Percentiles rank a stretch among this genome's conserved stretches.
Evolutionary conservation across 2,329 filamentous ascomycete species (phyloP).

Genomic region (Plectosphaerella cucumerina): DNA sequence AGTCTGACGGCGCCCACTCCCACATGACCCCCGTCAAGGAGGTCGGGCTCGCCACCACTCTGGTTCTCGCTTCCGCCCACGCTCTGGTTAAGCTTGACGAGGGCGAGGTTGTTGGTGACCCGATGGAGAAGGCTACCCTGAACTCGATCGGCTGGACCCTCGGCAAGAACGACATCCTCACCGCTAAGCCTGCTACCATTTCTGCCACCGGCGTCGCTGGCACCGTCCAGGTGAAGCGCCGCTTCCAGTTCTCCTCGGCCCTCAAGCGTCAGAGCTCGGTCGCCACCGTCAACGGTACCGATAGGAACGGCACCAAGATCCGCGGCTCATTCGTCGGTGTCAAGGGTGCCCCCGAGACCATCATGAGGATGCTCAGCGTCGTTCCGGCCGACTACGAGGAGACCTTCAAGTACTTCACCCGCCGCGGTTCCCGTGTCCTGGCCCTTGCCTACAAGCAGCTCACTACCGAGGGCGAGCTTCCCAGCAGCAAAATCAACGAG

Average conservation of each 20-base stretch:
- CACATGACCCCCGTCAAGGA: conserved; percentile 68
- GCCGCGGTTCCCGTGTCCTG: conserved; percentile 90
- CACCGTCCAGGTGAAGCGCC: conserved; percentile 87
- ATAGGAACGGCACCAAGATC: conserved; percentile 69
- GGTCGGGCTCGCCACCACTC: conserved; percentile 74
- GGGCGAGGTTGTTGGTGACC: conserved; percentile 94
- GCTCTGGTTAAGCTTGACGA: conserved; percentile 95
- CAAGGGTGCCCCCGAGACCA: conserved; percentile 96
- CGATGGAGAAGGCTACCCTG: conserved; percentile 97
- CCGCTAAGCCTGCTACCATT: conserved; percentile 55
- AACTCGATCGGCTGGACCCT: conserved; percentile 86
- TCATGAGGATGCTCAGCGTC: conserved; percentile 83
- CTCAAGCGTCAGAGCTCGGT: conserved; percentile 95
- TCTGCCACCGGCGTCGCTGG: conserved; percentile 53
- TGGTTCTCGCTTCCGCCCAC: conserved; percentile 92
- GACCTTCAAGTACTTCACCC: conserved; percentile 96
- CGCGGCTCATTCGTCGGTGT: conserved; percentile 90
- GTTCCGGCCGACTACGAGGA: conserved; percentile 90
- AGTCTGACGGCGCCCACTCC: conserved; percentile 78
- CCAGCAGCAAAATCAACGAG: conserved; percentile 83
- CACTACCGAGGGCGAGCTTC: conserved; percentile 74
- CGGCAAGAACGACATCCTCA: conserved; percentile 82
- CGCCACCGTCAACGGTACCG: conserved; percentile 71
- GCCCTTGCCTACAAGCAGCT: conserved; percentile 93
- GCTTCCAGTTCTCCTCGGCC: conserved; percentile 97